These are phyloP conservation scores for Cantharellus anzutake DNA, from an alignment of 768 basidiomycete species.

Conservation along the genomic window DNA sequence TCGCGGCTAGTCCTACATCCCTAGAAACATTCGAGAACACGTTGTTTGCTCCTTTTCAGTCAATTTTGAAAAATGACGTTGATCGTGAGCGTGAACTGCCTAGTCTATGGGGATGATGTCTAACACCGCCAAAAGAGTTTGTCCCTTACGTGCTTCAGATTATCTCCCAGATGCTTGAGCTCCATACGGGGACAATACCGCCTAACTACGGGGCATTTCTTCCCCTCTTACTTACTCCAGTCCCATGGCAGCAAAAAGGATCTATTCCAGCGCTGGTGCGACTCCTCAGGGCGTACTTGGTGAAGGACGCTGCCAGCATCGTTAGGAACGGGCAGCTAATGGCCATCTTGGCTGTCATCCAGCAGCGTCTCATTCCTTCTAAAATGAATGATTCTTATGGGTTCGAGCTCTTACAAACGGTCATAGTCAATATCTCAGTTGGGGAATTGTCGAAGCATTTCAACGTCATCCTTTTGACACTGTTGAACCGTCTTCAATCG, in stretches of 20 bases:
- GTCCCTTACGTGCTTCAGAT: constrained; percentile 96
- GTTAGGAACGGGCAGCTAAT: constrained; percentile 50
- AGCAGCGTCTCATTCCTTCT: constrained; percentile 75
- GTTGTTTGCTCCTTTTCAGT: constrained; percentile 71
- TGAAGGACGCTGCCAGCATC: constrained; percentile 50
- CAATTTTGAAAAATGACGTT: constrained; percentile 82
- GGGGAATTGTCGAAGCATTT: constrained; percentile 50
- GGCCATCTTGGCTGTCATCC: constrained; percentile 67
- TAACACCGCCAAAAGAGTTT: constrained; percentile 41
- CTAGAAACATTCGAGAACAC: constrained; percentile 58
- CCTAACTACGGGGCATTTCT: constrained; percentile 60
- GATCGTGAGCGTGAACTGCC: constrained; percentile 39
- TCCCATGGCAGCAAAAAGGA: constrained; percentile 84
- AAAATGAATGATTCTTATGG: constrained; percentile 83
- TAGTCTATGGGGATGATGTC: background rate
- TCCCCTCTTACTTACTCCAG: constrained; percentile 65
- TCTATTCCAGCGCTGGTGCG: constrained; percentile 87
- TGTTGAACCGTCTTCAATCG: constrained; percentile 71
- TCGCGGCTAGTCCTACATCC: constrained; percentile 44
- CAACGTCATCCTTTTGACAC: constrained; percentile 42
- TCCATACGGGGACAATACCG: constrained; percentile 47
- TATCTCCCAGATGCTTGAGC: constrained; percentile 83
- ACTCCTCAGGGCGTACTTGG: constrained; percentile 66
- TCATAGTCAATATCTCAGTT: constrained; percentile 57
- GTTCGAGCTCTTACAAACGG: constrained; percentile 68